Evolutionary conservation across 305 asterid species (phyloP).

Genomic region (Petunia hybrid): DNA sequence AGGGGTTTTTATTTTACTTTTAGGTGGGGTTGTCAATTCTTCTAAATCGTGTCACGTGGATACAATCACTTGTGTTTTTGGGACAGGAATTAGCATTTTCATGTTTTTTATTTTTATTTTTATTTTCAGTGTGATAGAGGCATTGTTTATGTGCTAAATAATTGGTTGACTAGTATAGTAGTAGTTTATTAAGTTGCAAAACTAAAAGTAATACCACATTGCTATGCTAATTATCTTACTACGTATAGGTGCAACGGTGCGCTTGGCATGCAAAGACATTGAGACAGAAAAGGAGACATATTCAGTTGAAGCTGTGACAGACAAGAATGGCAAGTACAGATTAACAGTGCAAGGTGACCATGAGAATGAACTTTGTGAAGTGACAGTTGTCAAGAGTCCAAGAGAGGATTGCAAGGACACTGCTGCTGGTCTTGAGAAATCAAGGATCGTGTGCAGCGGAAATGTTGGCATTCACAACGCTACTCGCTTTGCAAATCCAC

Average conservation of each 20-base stretch:
- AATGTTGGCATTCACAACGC: conserved; percentile 49
- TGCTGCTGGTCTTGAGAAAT: conserved; percentile 36
- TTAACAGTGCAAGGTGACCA: conserved; percentile 56
- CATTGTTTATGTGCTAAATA: too few species aligned
- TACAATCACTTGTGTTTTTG: too few species aligned
- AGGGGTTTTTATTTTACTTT: too few species aligned
- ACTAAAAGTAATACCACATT: too few species aligned
- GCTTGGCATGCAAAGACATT: conserved; percentile 52
- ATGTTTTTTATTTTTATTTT: too few species aligned
- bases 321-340: conserved; percentile 48
- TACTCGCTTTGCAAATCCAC: conserved; percentile 57
- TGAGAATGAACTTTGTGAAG: conserved; percentile 56
- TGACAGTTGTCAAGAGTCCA: conserved; percentile 50
- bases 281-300: conserved; percentile 41
- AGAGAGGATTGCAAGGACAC: conserved; percentile 47
- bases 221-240: neutral
- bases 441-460: conserved; percentile 50
- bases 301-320: conserved; percentile 43
- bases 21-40: neutral
- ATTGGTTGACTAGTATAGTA: too few species aligned
- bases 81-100: too few species aligned
- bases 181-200: too few species aligned
- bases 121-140: too few species aligned
- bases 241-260: conserved; percentile 56
- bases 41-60: too few species aligned